phyloP scores from a whole-genome alignment of 306 rosid genomes.

The Begonia fuchsioides region DNA sequence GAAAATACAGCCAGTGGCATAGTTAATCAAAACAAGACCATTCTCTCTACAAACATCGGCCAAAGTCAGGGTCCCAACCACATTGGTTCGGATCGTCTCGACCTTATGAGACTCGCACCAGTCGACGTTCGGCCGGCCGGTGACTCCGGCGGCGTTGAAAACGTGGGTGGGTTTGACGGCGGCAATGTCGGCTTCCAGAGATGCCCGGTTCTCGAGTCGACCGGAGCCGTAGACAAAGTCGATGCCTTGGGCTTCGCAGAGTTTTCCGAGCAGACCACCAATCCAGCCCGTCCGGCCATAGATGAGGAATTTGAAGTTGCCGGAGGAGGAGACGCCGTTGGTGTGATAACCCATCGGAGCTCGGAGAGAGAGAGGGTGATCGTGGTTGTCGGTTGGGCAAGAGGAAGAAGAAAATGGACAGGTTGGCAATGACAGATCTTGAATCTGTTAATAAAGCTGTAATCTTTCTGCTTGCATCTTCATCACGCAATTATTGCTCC shows the following conservation, averaged over 20 bases:
- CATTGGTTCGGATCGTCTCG: conserved; percentile 72
- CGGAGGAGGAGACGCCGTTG: conserved; percentile 19
- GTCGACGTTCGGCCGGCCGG: conserved; percentile 89
- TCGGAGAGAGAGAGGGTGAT: not conserved
- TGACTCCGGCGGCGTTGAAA: conserved; percentile 85
- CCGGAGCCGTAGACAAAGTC: conserved; percentile 43
- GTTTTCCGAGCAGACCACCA: conserved; percentile 61
- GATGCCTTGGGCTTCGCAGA: conserved; percentile 40
- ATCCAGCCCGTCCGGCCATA: conserved; percentile 85
- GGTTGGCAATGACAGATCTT: no score
- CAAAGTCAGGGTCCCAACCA: conserved; percentile 55
- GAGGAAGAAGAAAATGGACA: not conserved
- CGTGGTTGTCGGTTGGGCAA: not conserved
- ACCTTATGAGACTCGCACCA: conserved; percentile 93
- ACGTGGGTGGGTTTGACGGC: conserved; percentile 58
- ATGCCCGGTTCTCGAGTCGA: conserved; percentile 52
- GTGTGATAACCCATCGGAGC: conserved; percentile 47
- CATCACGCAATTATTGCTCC: no score
- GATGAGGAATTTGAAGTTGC: conserved; percentile 49
- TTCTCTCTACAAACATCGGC: conserved; percentile 60
- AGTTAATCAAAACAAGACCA: conserved; percentile 49
- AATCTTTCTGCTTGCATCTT: no score
- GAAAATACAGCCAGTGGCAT: conserved; percentile 86
- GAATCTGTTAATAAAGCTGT: no score
- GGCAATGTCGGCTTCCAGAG: conserved; percentile 53